Evolutionary conservation across 208 protist species (phyloP).

Genomic region (Acanthamoeba quina): DNA sequence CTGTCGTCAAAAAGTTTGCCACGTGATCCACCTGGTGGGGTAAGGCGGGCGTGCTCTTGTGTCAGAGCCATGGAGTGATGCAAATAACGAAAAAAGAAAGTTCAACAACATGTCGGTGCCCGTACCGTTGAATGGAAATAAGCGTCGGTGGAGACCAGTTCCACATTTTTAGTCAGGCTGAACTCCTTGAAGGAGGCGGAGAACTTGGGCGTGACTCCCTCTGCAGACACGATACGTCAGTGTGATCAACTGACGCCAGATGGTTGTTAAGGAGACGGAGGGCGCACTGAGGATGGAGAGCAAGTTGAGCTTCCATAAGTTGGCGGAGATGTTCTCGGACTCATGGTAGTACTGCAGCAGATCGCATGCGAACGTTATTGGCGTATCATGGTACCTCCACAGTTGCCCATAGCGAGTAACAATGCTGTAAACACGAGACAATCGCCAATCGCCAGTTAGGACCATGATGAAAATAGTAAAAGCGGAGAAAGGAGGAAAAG

Average conservation of each 20-base stretch:
- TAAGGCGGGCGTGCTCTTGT: too few relatives aligned
- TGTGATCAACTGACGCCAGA: background rate
- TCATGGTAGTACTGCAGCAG: slow-evolving; percentile 49
- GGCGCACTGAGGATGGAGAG: slow-evolving; percentile 5
- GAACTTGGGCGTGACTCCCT: slow-evolving; percentile 27
- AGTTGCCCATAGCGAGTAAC: background rate
- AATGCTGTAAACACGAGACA: background rate
- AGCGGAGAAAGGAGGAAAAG: too few relatives aligned
- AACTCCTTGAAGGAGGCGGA: slow-evolving; percentile 15
- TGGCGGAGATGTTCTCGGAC: slow-evolving; percentile 11
- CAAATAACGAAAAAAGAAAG: background rate
- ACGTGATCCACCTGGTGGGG: background rate
- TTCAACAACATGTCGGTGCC: background rate
- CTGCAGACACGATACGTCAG: background rate
- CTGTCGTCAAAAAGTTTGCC: background rate
- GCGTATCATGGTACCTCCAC: slow-evolving; percentile 33
- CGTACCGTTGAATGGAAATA: slow-evolving; percentile 33
- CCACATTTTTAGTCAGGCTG: background rate
- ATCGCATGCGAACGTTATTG: background rate
- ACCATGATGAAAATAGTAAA: too few relatives aligned
- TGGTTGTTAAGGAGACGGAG: background rate
- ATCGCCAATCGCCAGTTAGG: too few relatives aligned
- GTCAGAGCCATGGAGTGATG: background rate
- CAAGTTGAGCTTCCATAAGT: slow-evolving; percentile 12
- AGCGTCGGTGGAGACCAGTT: background rate